Conservation (phyloP, 2,329 filamentous ascomycete genomes). For the Polychaeton citri region DNA sequence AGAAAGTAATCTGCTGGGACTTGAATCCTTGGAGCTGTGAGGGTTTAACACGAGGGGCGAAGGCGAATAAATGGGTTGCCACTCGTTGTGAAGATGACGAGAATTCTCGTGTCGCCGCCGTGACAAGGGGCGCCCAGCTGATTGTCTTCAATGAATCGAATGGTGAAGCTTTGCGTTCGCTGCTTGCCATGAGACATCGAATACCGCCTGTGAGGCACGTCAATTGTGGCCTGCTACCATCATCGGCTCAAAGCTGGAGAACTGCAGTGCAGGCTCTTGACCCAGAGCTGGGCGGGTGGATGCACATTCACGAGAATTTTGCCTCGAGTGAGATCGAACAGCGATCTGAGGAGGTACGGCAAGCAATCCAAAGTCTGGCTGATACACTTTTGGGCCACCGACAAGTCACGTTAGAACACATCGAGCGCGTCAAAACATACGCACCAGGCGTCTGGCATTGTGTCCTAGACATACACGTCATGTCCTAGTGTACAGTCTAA, state of each 20-base stretch:
- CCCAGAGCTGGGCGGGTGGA: constrained; percentile 35
- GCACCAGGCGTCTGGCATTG: constrained; percentile 49
- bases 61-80: constrained; percentile 26
- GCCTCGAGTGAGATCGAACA: constrained; percentile 31
- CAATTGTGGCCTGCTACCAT: constrained; percentile 45
- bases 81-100: not conserved
- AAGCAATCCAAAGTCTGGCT: constrained; percentile 8
- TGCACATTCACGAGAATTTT: constrained; percentile 50
- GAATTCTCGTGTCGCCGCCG: not conserved
- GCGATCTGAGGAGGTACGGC: constrained; percentile 24
- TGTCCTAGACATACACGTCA: constrained; percentile 41
- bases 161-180: constrained; percentile 17
- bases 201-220: constrained; percentile 39
- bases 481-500: not conserved
- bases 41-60: constrained; percentile 28
- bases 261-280: constrained; percentile 38
- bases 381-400: constrained; percentile 5
- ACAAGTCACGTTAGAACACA: constrained; percentile 25
- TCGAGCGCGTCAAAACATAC: constrained; percentile 45
- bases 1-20: constrained; percentile 70
- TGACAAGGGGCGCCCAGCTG: constrained; percentile 14
- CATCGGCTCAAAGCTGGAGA: constrained; percentile 36
- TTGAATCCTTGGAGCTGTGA: constrained; percentile 50
- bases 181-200: constrained; percentile 10
- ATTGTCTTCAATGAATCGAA: constrained; percentile 30